These are phyloP conservation scores for Guillardia theta DNA, from an alignment of 78 protist species.

Conservation along the genomic window DNA sequence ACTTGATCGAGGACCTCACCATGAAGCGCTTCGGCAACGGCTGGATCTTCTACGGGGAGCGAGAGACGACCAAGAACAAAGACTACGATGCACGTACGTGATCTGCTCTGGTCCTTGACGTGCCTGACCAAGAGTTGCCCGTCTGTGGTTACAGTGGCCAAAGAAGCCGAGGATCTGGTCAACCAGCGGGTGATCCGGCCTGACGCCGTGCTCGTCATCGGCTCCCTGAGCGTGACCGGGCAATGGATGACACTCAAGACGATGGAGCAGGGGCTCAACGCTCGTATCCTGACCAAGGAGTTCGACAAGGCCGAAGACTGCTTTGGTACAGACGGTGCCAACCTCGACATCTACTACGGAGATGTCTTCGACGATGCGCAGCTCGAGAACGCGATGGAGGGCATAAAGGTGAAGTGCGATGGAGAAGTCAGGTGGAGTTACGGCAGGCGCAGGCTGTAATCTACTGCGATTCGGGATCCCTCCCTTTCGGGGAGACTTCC, in stretches of 20 bases:
- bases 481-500: background rate
- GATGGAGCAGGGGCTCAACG: background rate
- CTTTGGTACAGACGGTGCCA: background rate
- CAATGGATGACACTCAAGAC: background rate
- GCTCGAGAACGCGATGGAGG: slow-evolving; percentile 7
- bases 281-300: background rate
- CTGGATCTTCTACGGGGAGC: background rate
- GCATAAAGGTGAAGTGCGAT: no score
- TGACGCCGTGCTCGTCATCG: background rate
- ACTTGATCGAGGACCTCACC: background rate
- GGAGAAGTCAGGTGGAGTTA: no score
- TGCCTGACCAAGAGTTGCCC: no score
- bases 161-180: background rate
- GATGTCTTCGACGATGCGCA: background rate
- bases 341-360: background rate
- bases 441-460: background rate
- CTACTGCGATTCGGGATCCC: background rate
- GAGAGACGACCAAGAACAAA: background rate
- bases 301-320: background rate
- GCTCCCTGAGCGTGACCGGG: background rate
- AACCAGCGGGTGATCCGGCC: background rate
- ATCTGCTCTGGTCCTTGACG: no score
- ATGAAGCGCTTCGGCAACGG: background rate
- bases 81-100: background rate
- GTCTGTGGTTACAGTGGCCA: no score